Conservation (phyloP, 179 eudicot species). For the Patellifolia procumbens region DNA sequence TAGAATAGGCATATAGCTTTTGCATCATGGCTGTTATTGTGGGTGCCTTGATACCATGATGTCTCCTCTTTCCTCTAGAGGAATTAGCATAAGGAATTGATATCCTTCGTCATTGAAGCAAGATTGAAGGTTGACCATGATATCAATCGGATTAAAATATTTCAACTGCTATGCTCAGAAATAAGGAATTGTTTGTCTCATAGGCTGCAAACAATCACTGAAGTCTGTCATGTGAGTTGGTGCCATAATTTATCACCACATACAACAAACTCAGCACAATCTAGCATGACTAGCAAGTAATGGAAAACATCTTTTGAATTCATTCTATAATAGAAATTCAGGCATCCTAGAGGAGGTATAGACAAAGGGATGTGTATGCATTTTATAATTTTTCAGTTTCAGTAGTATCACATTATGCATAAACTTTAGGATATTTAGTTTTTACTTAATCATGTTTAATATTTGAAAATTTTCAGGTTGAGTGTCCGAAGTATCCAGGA, state of each 20-base stretch:
- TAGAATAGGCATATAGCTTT: neutral
- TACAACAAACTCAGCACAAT: too few relatives aligned
- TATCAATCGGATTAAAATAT: too few relatives aligned
- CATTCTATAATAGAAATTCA: neutral
- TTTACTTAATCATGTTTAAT: slow-evolving; percentile 1
- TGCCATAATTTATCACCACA: too few relatives aligned
- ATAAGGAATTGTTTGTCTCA: too few relatives aligned
- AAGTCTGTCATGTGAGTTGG: too few relatives aligned
- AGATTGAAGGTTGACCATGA: too few relatives aligned
- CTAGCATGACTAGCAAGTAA: too few relatives aligned
- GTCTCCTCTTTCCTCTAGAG: neutral
- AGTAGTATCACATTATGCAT: neutral
- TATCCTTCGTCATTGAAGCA: too few relatives aligned
- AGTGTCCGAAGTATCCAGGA: slow-evolving; percentile 97
- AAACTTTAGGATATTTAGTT: neutral
- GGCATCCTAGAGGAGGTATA: neutral
- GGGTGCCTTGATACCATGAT: neutral
- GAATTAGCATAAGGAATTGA: too few relatives aligned
- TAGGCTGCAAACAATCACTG: too few relatives aligned
- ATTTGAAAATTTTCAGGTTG: slow-evolving; percentile 59
- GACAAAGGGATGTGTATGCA: slow-evolving; percentile 1
- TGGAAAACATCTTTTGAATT: too few relatives aligned
- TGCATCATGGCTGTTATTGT: slow-evolving; percentile 6
- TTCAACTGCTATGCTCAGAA: too few relatives aligned
- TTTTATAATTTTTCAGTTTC: neutral